Percentiles rank a stretch among this genome's conserved stretches.
Evolutionary conservation across 495 filamentous ascomycete genomes (phyloP).

Genomic region (Aspergillus baeticus): DNA sequence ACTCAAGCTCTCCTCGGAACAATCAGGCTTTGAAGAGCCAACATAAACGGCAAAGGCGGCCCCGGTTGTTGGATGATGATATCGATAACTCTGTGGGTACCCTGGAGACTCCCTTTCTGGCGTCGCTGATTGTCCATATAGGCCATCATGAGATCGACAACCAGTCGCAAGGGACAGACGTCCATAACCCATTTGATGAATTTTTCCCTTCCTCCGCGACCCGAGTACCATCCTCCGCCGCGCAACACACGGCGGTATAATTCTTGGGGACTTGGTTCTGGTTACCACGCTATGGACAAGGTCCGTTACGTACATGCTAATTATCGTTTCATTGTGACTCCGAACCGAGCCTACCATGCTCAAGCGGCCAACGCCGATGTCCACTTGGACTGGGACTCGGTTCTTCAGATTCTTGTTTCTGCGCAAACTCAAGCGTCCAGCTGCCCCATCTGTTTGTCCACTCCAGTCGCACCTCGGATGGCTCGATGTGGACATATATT

Average conservation of each 20-base stretch:
- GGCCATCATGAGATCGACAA: constrained; percentile 80
- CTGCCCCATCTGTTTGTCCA: constrained; percentile 91
- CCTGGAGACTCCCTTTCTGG: constrained; percentile 7
- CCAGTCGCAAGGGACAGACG: constrained; percentile 85
- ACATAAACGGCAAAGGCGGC: constrained; percentile 61
- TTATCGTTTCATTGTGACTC: constrained; percentile 93
- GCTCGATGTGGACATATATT: constrained; percentile 97
- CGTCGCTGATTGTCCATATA: constrained; percentile 24
- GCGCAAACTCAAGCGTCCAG: constrained; percentile 81
- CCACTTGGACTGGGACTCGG: constrained; percentile 85
- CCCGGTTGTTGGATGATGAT: constrained; percentile 66
- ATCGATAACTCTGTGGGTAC: constrained; percentile 73
- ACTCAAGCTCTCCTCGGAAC: constrained; percentile 58
- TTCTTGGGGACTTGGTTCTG: constrained; percentile 85
- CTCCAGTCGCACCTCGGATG: constrained; percentile 93
- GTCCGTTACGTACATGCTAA: constrained; percentile 96
- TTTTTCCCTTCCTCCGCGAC: constrained; percentile 79
- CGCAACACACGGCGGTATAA: constrained; percentile 62
- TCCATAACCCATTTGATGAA: constrained; percentile 97
- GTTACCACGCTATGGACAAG: constrained; percentile 89
- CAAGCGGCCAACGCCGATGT: constrained; percentile 87
- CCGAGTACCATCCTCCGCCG: constrained; percentile 59
- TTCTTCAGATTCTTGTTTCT: constrained; percentile 89
- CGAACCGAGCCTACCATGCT: constrained; percentile 70
- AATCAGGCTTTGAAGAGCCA: constrained; percentile 72